Percentiles rank a stretch among this genome's conserved stretches.
Conservation (phyloP, 257 asterid species). For the Gynochthodes officinalis region DNA sequence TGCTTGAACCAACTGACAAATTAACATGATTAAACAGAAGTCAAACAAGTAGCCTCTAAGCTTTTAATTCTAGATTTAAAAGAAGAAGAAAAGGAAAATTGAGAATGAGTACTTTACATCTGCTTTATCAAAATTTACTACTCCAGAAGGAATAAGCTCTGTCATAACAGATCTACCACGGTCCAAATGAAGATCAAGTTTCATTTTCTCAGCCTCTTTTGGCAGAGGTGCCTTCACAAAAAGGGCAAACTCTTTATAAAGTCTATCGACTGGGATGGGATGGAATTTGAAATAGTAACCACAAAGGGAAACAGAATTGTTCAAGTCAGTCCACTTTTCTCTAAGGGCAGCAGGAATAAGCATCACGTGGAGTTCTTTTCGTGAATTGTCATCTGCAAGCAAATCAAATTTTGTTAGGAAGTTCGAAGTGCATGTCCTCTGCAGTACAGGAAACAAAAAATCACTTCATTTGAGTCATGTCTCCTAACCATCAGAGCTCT, state of each 20-base stretch:
- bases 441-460: constrained; percentile 15
- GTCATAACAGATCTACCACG: constrained; percentile 85
- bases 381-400: constrained; percentile 63
- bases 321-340: constrained; percentile 56
- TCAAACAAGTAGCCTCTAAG: constrained; percentile 11
- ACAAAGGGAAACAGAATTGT: constrained; percentile 43
- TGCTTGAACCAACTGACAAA: constrained; percentile 64
- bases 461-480: neutral
- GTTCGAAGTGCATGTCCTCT: constrained; percentile 1
- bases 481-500: constrained; percentile 56
- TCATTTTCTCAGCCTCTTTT: constrained; percentile 74
- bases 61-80: constrained; percentile 10
- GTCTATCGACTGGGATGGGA: constrained; percentile 82
- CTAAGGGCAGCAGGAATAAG: constrained; percentile 79
- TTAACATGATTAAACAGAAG: constrained; percentile 23
- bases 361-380: constrained; percentile 86
- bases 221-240: constrained; percentile 78
- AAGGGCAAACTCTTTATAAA: constrained; percentile 72
- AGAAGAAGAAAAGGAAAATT: constrained; percentile 24
- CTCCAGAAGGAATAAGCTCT: constrained; percentile 70
- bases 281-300: constrained; percentile 58
- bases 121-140: constrained; percentile 47
- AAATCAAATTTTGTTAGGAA: constrained; percentile 11
- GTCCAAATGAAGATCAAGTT: constrained; percentile 73
- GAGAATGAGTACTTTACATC: constrained; percentile 41